Evolutionary conservation across 2,329 filamentous ascomycete species (phyloP).

Genomic region (Fusarium nygamai): DNA sequence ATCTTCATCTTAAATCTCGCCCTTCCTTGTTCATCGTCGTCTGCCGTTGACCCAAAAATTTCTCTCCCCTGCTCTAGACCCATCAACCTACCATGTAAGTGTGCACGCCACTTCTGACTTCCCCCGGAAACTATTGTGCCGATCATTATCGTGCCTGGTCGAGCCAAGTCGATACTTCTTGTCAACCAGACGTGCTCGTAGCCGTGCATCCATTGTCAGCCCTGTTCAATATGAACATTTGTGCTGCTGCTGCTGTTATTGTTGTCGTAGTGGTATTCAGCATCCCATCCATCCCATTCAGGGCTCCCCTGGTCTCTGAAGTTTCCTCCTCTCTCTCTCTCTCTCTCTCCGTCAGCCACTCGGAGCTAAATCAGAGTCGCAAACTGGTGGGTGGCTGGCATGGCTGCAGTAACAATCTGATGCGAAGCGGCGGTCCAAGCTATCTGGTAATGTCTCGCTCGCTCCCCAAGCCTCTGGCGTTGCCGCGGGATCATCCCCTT

Average conservation of each 20-base stretch:
- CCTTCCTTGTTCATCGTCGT: constrained; percentile 19
- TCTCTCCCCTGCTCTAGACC: constrained; percentile 25
- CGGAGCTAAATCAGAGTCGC: constrained; percentile 15
- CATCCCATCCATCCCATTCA: constrained; percentile 31
- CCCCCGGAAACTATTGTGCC: constrained; percentile 42
- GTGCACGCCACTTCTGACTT: constrained; percentile 39
- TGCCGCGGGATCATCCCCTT: constrained; percentile 32
- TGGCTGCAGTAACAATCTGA: constrained; percentile 33
- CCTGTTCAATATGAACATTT: constrained; percentile 35
- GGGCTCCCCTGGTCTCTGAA: constrained; percentile 17
- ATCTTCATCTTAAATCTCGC: constrained; percentile 36
- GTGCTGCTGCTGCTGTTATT: background rate
- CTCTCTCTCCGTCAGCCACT: constrained; percentile 23
- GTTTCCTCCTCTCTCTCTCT: constrained; percentile 20
- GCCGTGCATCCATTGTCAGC: constrained; percentile 45
- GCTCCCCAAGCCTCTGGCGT: constrained; percentile 32
- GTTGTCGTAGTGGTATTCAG: constrained; percentile 14
- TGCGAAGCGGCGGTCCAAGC: constrained; percentile 37
- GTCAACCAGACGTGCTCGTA: constrained; percentile 37
- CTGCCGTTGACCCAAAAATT: constrained; percentile 16
- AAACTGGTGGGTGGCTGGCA: constrained; percentile 33
- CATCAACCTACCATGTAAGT: constrained; percentile 30
- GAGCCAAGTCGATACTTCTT: constrained; percentile 38
- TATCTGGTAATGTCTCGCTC: constrained; percentile 2
- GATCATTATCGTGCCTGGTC: constrained; percentile 43